A percentile compares a stretch with the other conserved stretches of the same genome.
Conservation (phyloP, 2,329 filamentous ascomycete species). For the Neocatenulostroma microsporum region DNA sequence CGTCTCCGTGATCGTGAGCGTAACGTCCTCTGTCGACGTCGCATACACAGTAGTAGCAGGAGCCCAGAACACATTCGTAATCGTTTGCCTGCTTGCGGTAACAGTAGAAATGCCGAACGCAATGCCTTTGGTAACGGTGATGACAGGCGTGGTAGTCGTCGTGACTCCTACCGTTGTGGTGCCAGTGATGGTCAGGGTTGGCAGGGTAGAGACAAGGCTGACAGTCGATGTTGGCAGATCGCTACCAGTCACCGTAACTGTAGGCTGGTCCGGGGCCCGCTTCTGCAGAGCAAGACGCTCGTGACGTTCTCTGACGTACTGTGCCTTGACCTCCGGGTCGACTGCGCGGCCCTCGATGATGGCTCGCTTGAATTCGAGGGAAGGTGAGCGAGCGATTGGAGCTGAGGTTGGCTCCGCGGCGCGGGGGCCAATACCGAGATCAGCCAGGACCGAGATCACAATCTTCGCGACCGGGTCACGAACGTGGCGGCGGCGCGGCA, state of each 20-base stretch:
- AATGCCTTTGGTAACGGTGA: constrained; percentile 5
- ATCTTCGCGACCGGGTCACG: constrained; percentile 24
- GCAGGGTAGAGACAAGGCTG: constrained; percentile 17
- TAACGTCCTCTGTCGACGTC: constrained; percentile 6
- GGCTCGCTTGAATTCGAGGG: constrained; percentile 17
- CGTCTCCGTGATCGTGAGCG: constrained; percentile 8
- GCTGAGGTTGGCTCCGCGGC: constrained; percentile 1
- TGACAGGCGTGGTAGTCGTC: constrained; percentile 3
- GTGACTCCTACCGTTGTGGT: constrained; percentile 15
- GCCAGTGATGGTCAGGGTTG: constrained; percentile 15
- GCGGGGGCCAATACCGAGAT: constrained; percentile 6
- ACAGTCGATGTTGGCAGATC: constrained; percentile 20
- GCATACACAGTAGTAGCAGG: constrained; percentile 3
- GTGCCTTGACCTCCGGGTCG: constrained; percentile 13
- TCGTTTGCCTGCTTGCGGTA: constrained; percentile 3
- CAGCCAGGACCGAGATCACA: constrained; percentile 19
- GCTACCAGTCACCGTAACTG: constrained; percentile 26
- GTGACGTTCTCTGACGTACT: constrained; percentile 17
- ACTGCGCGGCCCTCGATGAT: constrained; percentile 15
- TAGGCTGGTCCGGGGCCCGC: constrained; percentile 31
- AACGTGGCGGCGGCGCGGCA: constrained; percentile 2
- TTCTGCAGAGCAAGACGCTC: constrained; percentile 17
- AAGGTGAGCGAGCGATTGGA: constrained; percentile 8
- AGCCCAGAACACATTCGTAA: constrained; percentile 8
- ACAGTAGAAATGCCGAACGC: constrained; percentile 2